These are phyloP conservation scores for Cytospora leucostoma DNA, from an alignment of 2,329 filamentous ascomycete species.

Conservation along the genomic window DNA sequence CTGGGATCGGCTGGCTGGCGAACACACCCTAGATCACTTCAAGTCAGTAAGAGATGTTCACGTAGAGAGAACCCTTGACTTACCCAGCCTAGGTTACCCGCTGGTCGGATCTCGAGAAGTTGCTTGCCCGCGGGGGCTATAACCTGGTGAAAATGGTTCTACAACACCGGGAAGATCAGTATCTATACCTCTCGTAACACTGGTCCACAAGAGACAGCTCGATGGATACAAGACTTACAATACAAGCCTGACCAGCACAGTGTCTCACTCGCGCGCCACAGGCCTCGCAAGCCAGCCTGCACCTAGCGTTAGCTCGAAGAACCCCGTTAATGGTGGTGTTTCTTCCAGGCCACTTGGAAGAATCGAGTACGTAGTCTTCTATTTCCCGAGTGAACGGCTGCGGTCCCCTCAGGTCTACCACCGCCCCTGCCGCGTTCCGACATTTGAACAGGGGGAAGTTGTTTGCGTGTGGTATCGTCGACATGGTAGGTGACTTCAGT, in stretches of 20 bases:
- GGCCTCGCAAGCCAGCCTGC: neutral
- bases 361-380: conserved; percentile 3
- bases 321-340: neutral
- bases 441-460: neutral
- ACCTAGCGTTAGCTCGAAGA: neutral
- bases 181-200: neutral
- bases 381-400: neutral
- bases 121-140: neutral
- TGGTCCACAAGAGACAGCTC: neutral
- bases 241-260: neutral
- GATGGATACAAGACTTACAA: neutral
- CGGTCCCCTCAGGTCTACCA: neutral
- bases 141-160: neutral
- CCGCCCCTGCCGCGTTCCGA: neutral
- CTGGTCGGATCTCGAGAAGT: neutral
- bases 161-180: neutral
- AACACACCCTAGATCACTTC: neutral
- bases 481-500: neutral
- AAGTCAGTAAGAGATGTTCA: neutral
- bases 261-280: neutral
- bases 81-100: neutral
- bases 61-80: neutral
- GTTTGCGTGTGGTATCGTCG: neutral
- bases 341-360: neutral
- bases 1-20: neutral